Conservation (phyloP, 441 rosid species). For the Gossypium davidsonii region DNA sequence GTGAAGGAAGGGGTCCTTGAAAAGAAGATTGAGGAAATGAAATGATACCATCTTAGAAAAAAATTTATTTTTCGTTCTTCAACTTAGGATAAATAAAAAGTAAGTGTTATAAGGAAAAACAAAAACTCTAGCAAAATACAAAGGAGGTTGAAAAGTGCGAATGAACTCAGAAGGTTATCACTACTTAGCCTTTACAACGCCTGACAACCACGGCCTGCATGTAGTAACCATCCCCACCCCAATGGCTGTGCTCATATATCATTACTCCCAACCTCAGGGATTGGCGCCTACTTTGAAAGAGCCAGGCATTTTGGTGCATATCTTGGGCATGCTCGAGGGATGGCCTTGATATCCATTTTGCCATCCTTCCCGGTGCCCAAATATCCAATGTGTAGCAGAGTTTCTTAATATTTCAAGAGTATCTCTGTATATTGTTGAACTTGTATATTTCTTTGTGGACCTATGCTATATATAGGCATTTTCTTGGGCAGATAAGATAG, state of each 20-base stretch:
- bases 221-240: conserved; percentile 2
- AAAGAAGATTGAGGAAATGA: no score
- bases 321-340: background rate
- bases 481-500: background rate
- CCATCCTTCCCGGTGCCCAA: conserved; percentile 2
- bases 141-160: background rate
- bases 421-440: no score
- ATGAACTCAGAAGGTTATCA: background rate
- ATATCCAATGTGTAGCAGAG: background rate
- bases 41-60: no score
- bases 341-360: background rate
- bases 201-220: background rate
- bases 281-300: background rate
- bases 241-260: background rate
- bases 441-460: background rate
- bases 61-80: no score
- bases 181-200: background rate
- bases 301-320: background rate
- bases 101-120: no score
- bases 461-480: conserved; percentile 10
- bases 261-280: background rate
- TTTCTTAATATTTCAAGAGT: background rate
- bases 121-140: background rate
- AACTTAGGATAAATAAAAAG: no score
- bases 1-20: no score